These are phyloP conservation scores for Leishmania turanica DNA, from an alignment of 208 protist species.

Conservation along the genomic window DNA sequence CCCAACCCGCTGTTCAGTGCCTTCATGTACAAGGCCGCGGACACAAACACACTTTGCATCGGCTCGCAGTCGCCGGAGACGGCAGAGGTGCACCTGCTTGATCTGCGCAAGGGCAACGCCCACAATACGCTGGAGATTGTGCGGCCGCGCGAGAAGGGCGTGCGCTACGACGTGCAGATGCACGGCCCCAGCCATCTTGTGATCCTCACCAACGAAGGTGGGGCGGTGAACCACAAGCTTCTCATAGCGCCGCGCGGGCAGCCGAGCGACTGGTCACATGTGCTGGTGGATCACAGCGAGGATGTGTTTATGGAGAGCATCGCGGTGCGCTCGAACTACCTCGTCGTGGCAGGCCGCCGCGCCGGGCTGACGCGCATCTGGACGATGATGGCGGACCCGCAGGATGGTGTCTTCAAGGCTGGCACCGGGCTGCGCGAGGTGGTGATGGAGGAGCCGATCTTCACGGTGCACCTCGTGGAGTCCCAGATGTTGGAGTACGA, in stretches of 20 bases:
- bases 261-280: slow-evolving; percentile 44
- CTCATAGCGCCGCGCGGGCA: slow-evolving; percentile 51
- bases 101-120: slow-evolving; percentile 65
- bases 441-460: slow-evolving; percentile 77
- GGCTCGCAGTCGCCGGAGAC: slow-evolving; percentile 75
- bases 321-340: slow-evolving; percentile 56
- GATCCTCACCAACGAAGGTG: slow-evolving; percentile 81
- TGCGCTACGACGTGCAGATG: slow-evolving; percentile 79
- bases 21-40: slow-evolving; percentile 54
- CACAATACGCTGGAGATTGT: slow-evolving; percentile 67
- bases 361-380: slow-evolving; percentile 80
- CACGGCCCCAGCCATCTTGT: slow-evolving; percentile 73
- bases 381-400: slow-evolving; percentile 52
- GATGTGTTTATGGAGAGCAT: slow-evolving; percentile 56
- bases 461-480: slow-evolving; percentile 48
- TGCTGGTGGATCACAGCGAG: slow-evolving; percentile 61
- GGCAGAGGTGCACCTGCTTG: slow-evolving; percentile 75
- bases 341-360: slow-evolving; percentile 70
- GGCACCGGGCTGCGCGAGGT: slow-evolving; percentile 44
- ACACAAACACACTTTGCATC: slow-evolving; percentile 71
- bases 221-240: slow-evolving; percentile 80
- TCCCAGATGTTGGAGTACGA: slow-evolving; percentile 80
- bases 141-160: slow-evolving; percentile 72
- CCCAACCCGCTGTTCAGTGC: slow-evolving; percentile 75
- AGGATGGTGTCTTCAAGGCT: slow-evolving; percentile 41